Evolutionary conservation across 2,329 filamentous ascomycete genomes (phyloP).

Genomic region (Cephalotrichum gorgonifer): DNA sequence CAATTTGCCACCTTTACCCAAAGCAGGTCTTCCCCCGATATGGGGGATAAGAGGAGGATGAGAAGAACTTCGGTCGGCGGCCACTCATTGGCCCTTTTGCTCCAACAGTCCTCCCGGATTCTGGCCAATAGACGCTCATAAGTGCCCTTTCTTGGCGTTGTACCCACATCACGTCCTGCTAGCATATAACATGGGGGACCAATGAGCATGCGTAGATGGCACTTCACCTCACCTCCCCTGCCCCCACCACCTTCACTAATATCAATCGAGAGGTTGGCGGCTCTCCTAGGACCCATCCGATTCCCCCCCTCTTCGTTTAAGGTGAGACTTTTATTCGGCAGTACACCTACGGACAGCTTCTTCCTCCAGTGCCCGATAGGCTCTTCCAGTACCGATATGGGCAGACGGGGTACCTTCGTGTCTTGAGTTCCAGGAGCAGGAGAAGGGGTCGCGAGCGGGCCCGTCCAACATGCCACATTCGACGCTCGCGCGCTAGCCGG

Average conservation of each 20-base stretch:
- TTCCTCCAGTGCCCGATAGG: not conserved
- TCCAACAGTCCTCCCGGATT: not conserved
- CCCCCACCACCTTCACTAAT: not conserved
- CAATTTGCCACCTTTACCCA: not conserved
- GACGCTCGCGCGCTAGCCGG: not conserved
- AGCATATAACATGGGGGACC: not conserved
- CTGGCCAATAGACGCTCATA: not conserved
- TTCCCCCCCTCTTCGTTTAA: not conserved
- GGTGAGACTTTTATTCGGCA: not conserved
- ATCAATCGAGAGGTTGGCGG: not conserved
- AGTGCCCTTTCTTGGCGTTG: not conserved
- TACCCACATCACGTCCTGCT: not conserved
- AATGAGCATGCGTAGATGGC: not conserved
- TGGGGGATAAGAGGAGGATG: not conserved
- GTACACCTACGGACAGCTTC: not conserved
- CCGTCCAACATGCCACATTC: not conserved
- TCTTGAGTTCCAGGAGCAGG: not conserved
- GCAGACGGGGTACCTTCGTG: not conserved
- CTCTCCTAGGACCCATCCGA: not conserved
- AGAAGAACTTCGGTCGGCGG: not conserved
- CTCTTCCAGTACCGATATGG: not conserved
- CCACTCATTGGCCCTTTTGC: not conserved
- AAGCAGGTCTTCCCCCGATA: not conserved
- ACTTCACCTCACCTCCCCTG: not conserved
- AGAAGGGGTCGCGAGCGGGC: not conserved